Conservation (phyloP, 345 rosid genomes). For the Erysimum cheiranthoides region DNA sequence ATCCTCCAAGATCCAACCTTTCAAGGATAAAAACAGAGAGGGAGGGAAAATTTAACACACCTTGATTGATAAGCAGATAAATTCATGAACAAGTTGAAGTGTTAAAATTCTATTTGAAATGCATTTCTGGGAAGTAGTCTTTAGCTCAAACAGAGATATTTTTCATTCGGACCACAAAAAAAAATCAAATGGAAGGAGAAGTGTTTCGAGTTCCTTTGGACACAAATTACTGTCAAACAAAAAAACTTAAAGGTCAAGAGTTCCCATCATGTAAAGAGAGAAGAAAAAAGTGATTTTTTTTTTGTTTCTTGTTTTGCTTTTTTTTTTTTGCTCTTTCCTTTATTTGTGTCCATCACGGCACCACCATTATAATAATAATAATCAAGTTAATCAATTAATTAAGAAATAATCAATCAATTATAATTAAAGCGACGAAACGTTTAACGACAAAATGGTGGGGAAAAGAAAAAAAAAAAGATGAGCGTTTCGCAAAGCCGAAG, state of each 20-base stretch:
- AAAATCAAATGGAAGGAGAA: slow-evolving; percentile 15
- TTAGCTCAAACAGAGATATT: slow-evolving; percentile 21
- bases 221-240: slow-evolving; percentile 27
- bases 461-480: neutral
- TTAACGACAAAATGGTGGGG: slow-evolving; percentile 35
- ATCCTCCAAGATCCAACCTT: slow-evolving; percentile 18
- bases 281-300: neutral
- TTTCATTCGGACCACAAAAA: slow-evolving; percentile 11
- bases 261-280: slow-evolving; percentile 36
- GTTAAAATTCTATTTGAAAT: neutral
- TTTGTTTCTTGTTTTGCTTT: neutral
- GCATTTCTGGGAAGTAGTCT: neutral
- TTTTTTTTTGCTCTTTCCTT: slow-evolving; percentile 1
- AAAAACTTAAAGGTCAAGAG: slow-evolving; percentile 37
- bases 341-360: slow-evolving; percentile 21
- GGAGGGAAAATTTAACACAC: slow-evolving; percentile 19
- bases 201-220: slow-evolving; percentile 27
- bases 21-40: slow-evolving; percentile 4
- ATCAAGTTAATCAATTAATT: neutral
- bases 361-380: slow-evolving; percentile 27
- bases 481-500: slow-evolving; percentile 16
- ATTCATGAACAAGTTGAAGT: slow-evolving; percentile 13
- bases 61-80: slow-evolving; percentile 30
- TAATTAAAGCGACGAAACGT: slow-evolving; percentile 34
- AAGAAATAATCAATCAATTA: slow-evolving; percentile 1